Conservation (phyloP, 768 basidiomycete genomes). For the Lactifluus piperatus region DNA sequence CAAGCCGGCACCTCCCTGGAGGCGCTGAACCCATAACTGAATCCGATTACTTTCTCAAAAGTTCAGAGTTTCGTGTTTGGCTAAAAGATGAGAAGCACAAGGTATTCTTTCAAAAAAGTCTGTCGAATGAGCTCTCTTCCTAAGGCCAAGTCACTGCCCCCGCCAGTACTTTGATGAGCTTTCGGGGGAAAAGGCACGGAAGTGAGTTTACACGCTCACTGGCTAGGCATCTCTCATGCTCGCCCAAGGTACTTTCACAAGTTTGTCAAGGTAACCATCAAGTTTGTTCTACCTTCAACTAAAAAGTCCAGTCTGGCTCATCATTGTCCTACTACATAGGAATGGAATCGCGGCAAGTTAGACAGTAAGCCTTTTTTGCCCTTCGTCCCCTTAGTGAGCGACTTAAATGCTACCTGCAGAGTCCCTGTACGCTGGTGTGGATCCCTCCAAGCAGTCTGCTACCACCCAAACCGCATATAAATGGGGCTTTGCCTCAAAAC, state of each 20-base stretch:
- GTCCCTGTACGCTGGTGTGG: conserved; percentile 53
- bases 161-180: conserved; percentile 85
- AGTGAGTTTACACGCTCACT: conserved; percentile 33
- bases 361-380: conserved; percentile 37
- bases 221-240: conserved; percentile 25
- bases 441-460: conserved; percentile 44
- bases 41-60: conserved; percentile 85
- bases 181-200: conserved; percentile 71
- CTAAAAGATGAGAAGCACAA: conserved; percentile 63
- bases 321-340: conserved; percentile 29
- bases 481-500: conserved; percentile 76
- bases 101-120: conserved; percentile 29
- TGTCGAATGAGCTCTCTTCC: background rate
- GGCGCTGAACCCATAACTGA: conserved; percentile 60
- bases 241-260: conserved; percentile 76
- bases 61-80: conserved; percentile 81
- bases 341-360: conserved; percentile 77
- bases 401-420: conserved; percentile 27
- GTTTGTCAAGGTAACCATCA: conserved; percentile 68
- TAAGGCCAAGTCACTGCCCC: background rate
- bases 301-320: background rate
- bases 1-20: conserved; percentile 37
- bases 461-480: conserved; percentile 75
- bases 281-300: background rate
- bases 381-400: background rate